Evolutionary conservation across 148 eudicot genomes (phyloP).

Genomic region (Rhododendron mucronatum): DNA sequence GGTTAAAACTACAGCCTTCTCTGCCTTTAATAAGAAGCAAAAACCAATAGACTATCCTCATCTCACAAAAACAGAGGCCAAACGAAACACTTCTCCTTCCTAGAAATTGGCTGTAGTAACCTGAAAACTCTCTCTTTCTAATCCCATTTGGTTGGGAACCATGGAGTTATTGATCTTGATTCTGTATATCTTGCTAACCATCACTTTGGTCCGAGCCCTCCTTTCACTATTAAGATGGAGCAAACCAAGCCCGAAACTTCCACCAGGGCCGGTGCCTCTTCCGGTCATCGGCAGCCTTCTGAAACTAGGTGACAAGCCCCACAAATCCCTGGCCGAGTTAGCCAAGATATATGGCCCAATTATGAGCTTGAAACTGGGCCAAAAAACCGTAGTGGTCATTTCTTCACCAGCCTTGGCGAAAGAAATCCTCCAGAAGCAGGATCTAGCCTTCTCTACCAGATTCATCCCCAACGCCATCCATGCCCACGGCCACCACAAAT

Average conservation of each 20-base stretch:
- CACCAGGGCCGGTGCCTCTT: constrained; percentile 13
- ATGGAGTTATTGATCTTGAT: constrained; percentile 3
- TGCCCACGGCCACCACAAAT: not conserved
- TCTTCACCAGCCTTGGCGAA: constrained; percentile 13
- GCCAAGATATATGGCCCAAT: constrained; percentile 18
- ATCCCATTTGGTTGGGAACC: not conserved
- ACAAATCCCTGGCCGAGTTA: constrained; percentile 16
- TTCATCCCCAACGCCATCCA: not conserved
- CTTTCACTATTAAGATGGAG: not conserved
- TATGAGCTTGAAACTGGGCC: constrained; percentile 17
- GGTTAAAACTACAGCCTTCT: not conserved
- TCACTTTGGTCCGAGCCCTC: not conserved
- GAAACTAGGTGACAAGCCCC: constrained; percentile 18
- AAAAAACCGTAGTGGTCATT: not conserved
- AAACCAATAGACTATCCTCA: not conserved
- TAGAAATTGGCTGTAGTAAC: not conserved
- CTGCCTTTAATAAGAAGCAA: not conserved
- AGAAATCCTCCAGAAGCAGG: not conserved
- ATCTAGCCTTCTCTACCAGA: not conserved
- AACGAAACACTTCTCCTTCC: not conserved
- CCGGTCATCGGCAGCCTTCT: constrained; percentile 17
- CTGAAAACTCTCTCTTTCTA: not conserved
- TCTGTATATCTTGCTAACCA: not conserved
- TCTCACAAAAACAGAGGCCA: not conserved
- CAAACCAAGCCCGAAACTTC: constrained; percentile 1